Evolutionary conservation across 2,329 filamentous ascomycete genomes (phyloP), one percentile per base, ranked within the genome.

Genomic region (Xylariales sp.): DNA sequence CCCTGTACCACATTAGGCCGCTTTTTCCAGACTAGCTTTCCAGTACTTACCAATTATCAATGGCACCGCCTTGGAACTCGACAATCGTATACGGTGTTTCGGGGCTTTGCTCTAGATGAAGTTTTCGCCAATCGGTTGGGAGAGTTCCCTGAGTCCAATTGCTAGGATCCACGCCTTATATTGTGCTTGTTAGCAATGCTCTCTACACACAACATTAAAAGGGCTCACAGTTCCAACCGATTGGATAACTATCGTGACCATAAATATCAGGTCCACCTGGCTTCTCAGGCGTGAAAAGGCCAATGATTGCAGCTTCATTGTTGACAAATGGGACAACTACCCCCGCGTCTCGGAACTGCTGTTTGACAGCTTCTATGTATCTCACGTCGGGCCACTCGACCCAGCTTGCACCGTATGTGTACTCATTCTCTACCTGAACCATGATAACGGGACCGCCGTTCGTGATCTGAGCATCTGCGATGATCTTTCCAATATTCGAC

Each of bases 401-500:
- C 2, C 65, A 67, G 6, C 61, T 63, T 8, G 65, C 62, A 1
- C 69, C 71, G 5, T 64, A 61, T 1, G 75, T 80, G 22, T 91
- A 90, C 58, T 93, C 88, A 47, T 93, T 94, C 58, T 94, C 88
- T 0, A 85, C 82, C 58, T 94, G 88, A 31, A 85, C 74, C 1
- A 91, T 65, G 45, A 94, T 87, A 6, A 94, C 73, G 0, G 86
- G 86, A 0, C 88, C 88, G 0, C 85, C 87, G 39, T 90, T 86
- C 1, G 86, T 91, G 53, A 94, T 90, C 53, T 93, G 86, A 1
- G 78, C 80, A 41, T 80, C 77, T 4, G 86, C 84, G 49, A 94
- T 82, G 7, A 82, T 78, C 10, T 70, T 70, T 19, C 75, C 76
- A 36, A 90, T 73, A 7, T 78, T 69, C 5, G 69, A 60, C 48